These are phyloP conservation scores for Hamigera avellanea DNA, from an alignment of 495 filamentous ascomycete species.

Conservation along the genomic window DNA sequence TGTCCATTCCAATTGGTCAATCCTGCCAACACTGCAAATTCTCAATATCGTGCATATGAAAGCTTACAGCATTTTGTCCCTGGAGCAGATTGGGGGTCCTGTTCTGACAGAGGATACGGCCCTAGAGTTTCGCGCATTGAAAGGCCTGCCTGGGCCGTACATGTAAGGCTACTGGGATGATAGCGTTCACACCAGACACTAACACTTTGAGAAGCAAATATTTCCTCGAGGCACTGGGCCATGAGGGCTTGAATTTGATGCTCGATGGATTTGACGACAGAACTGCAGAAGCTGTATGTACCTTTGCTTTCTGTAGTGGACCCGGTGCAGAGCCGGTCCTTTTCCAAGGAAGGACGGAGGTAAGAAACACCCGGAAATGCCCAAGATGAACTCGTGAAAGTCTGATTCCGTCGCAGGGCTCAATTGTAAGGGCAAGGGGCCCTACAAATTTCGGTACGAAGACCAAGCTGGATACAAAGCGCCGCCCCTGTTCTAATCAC, in stretches of 20 bases:
- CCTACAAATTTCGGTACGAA: conserved; percentile 69
- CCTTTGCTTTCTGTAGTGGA: conserved; percentile 82
- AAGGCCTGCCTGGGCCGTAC: conserved; percentile 90
- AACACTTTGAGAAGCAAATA: conserved; percentile 57
- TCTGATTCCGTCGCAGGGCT: conserved; percentile 23
- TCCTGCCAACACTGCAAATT: too few species aligned
- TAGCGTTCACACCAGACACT: background rate
- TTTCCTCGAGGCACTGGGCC: conserved; percentile 76
- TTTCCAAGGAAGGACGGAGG: conserved; percentile 75
- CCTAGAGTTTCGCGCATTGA: conserved; percentile 80
- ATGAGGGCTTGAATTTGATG: conserved; percentile 78
- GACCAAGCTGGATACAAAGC: background rate
- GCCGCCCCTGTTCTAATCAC: background rate
- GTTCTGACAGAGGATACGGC: conserved; percentile 95
- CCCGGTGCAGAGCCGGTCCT: conserved; percentile 77
- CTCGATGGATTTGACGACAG: conserved; percentile 85
- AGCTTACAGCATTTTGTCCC: too few species aligned
- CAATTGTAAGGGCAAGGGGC: conserved; percentile 39
- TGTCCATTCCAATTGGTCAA: too few species aligned
- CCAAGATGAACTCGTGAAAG: background rate
- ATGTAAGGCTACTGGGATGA: conserved; percentile 48
- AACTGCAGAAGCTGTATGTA: conserved; percentile 84
- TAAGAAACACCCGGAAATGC: conserved; percentile 8
- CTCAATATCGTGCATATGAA: too few species aligned
- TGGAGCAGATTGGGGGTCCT: conserved; percentile 59